These are phyloP conservation scores for Pseudogymnoascus sp. DNA, from an alignment of 2,329 filamentous ascomycete genomes.

Conservation along the genomic window DNA sequence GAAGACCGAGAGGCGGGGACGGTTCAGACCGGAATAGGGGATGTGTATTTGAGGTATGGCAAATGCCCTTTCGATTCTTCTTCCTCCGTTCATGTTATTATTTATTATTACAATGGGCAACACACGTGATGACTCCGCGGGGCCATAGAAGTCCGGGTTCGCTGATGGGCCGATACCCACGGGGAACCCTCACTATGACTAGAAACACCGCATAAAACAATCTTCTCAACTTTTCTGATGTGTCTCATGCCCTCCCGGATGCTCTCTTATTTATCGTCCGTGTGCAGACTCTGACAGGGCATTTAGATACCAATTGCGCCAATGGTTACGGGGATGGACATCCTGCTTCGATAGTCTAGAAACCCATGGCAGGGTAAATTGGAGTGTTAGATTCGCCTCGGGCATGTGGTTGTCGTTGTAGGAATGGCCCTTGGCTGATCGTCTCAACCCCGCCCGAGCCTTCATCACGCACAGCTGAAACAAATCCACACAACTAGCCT, in stretches of 20 bases:
- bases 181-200: constrained; percentile 37
- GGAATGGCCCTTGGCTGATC: neutral
- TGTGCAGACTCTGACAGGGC: neutral
- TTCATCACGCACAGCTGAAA: neutral
- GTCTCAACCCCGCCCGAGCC: neutral
- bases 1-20: constrained; percentile 57
- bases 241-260: neutral
- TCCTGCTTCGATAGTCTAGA: neutral
- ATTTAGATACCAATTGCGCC: neutral
- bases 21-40: constrained; percentile 45
- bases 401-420: neutral
- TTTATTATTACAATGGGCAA: constrained; percentile 3
- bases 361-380: neutral
- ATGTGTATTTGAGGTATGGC: constrained; percentile 19
- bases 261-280: too few relatives aligned
- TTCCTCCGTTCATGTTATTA: neutral
- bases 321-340: neutral
- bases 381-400: neutral
- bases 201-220: constrained; percentile 54
- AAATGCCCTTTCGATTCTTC: constrained; percentile 6
- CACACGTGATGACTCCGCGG: constrained; percentile 40
- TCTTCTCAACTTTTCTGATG: constrained; percentile 60
- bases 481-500: neutral
- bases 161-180: constrained; percentile 23
- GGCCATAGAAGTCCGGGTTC: constrained; percentile 41